phyloP scores from a whole-genome alignment of 352 stramenopile genomes.

The Pythium insidiosum region DNA sequence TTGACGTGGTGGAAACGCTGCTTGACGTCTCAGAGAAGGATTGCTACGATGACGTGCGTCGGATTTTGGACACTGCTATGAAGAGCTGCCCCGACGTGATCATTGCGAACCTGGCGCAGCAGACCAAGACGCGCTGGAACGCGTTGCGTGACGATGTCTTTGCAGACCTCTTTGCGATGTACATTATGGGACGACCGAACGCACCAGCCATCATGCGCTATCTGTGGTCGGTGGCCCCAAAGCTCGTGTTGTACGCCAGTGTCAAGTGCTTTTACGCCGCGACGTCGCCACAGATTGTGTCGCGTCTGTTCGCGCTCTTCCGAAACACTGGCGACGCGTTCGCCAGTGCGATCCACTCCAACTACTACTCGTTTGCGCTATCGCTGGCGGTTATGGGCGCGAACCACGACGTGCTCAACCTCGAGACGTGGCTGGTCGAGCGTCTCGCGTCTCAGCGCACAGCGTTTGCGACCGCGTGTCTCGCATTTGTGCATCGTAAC shows the following conservation, averaged over 20 bases:
- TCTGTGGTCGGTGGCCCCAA: slow-evolving; percentile 77
- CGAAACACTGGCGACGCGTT: slow-evolving; percentile 81
- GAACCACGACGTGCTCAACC: slow-evolving; percentile 79
- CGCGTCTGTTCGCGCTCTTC: slow-evolving; percentile 75
- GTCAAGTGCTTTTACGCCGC: slow-evolving; percentile 84
- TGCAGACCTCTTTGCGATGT: slow-evolving; percentile 80
- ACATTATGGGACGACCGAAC: slow-evolving; percentile 81
- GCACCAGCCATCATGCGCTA: slow-evolving; percentile 85
- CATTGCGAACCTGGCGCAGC: slow-evolving; percentile 80
- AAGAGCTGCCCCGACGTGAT: slow-evolving; percentile 80
- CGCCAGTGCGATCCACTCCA: slow-evolving; percentile 75
- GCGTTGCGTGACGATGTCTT: slow-evolving; percentile 79
- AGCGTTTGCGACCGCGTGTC: slow-evolving; percentile 75
- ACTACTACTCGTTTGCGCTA: slow-evolving; percentile 86
- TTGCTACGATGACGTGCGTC: slow-evolving; percentile 74
- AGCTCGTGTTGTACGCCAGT: slow-evolving; percentile 82
- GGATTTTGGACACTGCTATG: slow-evolving; percentile 73
- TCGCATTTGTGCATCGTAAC: slow-evolving; percentile 83
- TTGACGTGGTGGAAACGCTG: slow-evolving; percentile 77
- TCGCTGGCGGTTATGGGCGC: slow-evolving; percentile 74
- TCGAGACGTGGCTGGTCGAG: slow-evolving; percentile 81
- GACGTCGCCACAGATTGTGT: slow-evolving; percentile 73
- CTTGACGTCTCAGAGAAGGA: slow-evolving; percentile 76
- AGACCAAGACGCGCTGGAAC: slow-evolving; percentile 73
- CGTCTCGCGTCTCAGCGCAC: slow-evolving; percentile 69